Evolutionary conservation across 805 yeast genomes (phyloP).

Genomic region (Lachancea fermentati): DNA sequence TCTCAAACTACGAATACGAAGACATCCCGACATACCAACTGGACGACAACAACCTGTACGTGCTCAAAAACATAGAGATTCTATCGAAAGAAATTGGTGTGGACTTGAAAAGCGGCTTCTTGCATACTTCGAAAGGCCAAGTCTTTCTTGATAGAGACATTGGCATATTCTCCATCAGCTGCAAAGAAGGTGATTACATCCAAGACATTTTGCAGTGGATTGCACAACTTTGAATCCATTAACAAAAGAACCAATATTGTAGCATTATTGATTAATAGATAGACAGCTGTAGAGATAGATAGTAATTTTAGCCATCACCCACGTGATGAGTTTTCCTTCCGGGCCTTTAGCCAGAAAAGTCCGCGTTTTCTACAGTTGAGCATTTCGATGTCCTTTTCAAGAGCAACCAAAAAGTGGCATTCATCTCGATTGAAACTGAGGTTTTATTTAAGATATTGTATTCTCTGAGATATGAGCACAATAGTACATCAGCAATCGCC

Average conservation of each 20-base stretch:
- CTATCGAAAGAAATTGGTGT: slow-evolving; percentile 19
- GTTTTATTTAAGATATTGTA: too few species aligned
- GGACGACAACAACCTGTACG: slow-evolving; percentile 14
- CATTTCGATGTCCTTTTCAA: background rate
- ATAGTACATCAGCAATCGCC: background rate
- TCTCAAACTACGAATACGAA: slow-evolving; percentile 17
- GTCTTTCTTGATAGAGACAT: slow-evolving; percentile 18
- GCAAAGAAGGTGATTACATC: slow-evolving; percentile 19
- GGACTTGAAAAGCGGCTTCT: slow-evolving; percentile 16
- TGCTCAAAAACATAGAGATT: slow-evolving; percentile 17
- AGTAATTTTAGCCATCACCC: too few species aligned
- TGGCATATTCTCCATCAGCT: slow-evolving; percentile 19
- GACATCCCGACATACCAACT: slow-evolving; percentile 13
- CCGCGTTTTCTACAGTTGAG: background rate
- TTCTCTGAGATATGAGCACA: background rate
- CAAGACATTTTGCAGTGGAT: slow-evolving; percentile 19
- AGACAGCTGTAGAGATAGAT: background rate
- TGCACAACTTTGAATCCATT: slow-evolving; percentile 15
- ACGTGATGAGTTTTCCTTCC: background rate
- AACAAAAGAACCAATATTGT: too few species aligned
- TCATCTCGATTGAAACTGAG: background rate
- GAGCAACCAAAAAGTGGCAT: background rate
- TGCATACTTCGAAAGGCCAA: slow-evolving; percentile 11
- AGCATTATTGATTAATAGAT: too few species aligned
- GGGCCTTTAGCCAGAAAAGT: background rate